Conservation (phyloP, 1,139 yeast genomes). For the Citeromyces hawaiiensis region DNA sequence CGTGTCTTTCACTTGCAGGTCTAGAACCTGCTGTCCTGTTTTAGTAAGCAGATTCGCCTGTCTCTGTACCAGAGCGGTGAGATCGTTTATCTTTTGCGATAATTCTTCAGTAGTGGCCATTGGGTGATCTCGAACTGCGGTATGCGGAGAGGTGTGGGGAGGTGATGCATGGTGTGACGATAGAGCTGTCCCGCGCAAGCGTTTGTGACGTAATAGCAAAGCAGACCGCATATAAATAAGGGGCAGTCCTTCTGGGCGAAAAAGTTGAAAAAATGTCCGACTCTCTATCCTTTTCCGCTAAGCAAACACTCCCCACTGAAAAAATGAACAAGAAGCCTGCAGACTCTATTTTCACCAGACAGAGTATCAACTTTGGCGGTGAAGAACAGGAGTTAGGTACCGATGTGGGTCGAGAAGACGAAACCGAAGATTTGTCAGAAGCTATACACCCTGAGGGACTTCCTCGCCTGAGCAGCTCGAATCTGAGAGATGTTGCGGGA, state of each 20-base stretch:
- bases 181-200: neutral
- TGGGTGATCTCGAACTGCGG: neutral
- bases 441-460: neutral
- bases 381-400: neutral
- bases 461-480: neutral
- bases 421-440: neutral
- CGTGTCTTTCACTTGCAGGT: constrained; percentile 45
- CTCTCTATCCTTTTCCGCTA: neutral
- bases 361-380: neutral
- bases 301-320: neutral
- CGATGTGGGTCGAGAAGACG: neutral
- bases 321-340: neutral
- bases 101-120: constrained; percentile 18
- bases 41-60: constrained; percentile 33
- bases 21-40: constrained; percentile 69
- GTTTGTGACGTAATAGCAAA: constrained; percentile 1
- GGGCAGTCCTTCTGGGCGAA: no score
- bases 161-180: neutral
- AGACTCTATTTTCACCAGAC: constrained; percentile 1
- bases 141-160: neutral
- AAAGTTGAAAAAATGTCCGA: neutral
- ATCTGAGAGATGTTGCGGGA: neutral
- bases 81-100: constrained; percentile 29
- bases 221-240: neutral
- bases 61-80: constrained; percentile 34